A percentile compares a stretch with the other conserved stretches of the same genome.
These are phyloP conservation scores for Colletotrichum incanum DNA, from an alignment of 2,329 filamentous ascomycete genomes.

Conservation along the genomic window DNA sequence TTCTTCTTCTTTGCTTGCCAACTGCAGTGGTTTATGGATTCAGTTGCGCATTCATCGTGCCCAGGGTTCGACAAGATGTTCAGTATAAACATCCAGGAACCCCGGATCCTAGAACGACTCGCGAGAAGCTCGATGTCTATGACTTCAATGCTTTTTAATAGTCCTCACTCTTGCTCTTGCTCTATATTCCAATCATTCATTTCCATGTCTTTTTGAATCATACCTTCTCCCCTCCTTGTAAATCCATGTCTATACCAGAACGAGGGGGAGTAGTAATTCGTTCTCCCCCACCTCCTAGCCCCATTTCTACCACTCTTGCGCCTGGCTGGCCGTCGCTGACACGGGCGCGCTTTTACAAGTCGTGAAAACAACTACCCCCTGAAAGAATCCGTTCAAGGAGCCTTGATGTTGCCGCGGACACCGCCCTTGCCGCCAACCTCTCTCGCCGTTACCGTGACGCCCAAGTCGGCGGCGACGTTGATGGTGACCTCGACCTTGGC, in stretches of 20 bases:
- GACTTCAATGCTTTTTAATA: constrained; percentile 35
- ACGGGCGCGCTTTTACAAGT: constrained; percentile 6
- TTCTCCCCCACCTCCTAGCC: neutral
- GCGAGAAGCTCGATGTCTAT: constrained; percentile 21
- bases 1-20: neutral
- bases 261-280: neutral
- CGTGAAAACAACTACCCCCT: neutral
- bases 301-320: constrained; percentile 24
- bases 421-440: constrained; percentile 92
- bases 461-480: constrained; percentile 86
- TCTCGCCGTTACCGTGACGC: constrained; percentile 84
- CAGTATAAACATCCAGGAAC: neutral
- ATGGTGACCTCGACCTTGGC: constrained; percentile 95
- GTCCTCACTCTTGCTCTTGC: constrained; percentile 27
- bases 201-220: constrained; percentile 14
- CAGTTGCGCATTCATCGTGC: neutral
- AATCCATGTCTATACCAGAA: constrained; percentile 34
- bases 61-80: neutral
- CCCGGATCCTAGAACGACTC: constrained; percentile 1
- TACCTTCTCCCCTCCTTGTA: neutral
- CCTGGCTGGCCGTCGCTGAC: constrained; percentile 11
- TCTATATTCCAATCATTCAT: constrained; percentile 36
- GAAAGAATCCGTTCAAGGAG: constrained; percentile 42
- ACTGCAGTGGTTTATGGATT: neutral
- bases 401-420: constrained; percentile 74